Evolutionary conservation across 768 basidiomycete genomes (phyloP), one percentile per base, ranked within the genome.

Genomic region (Lepiota venenata): DNA sequence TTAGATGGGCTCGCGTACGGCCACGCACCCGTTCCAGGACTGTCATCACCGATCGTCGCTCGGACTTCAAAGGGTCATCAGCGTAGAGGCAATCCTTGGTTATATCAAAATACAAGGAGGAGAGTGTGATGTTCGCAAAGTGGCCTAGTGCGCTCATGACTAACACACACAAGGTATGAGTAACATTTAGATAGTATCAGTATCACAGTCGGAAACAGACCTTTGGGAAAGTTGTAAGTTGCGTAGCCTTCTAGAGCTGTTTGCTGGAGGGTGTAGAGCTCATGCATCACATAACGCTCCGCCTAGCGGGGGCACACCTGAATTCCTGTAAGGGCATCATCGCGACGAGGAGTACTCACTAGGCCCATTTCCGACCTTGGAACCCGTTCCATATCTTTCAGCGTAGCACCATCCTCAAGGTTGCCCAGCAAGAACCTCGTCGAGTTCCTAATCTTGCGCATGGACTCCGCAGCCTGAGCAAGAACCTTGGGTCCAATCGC

Each of bases 61-160:
- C 75, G 2, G 67, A 60, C 55, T 80, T 79, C 18, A 74, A 61
- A 2, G 69, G 51, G 8, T 71, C 64, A 61, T 90, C 78, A 32
- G 91, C 90, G 63, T 99, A 98, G 9, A 99, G 71, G 42, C 80
- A 79, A 67, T 98, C 96, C 67, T 97, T 97, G 32, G 84, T 90
- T 46, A 91, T 84, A 63, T 95, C 93, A 58, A 98, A 91, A 69
- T 98, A 98, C 29, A 96, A 71, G 0, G 93, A 87, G 0, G 96
- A 98, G 18, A 98, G 76, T 0, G 88, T 91, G 55, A 84, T 77
- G 62, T 92, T 93, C 25, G 85, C 81, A 59, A 97, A 98, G 58
- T 86, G 82, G 37, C 78, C 81, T 11, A 96, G 67, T 8, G 88
- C 74, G 50, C 75, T 83, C 60, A 90, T 78, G 36, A 91, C 93